Base-by-base conservation (phyloP, 2,329 filamentous ascomycete species). In the Aureobasidium sp. region DNA sequence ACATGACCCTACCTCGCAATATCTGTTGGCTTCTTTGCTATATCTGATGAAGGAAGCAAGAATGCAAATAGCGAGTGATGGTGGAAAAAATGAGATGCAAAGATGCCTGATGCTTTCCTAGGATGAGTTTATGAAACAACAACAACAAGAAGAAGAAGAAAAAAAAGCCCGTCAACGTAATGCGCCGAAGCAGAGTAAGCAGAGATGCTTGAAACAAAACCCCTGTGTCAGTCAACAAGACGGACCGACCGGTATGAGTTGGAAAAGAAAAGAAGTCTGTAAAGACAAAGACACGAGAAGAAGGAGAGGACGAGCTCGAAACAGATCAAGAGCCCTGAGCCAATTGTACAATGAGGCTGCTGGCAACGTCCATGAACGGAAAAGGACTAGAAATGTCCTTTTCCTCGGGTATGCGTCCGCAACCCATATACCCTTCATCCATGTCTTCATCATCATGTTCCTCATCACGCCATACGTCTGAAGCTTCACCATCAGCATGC, bases 301-400 rank as follows among this genome's bases (percentile, higher is more conserved):
- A n/a, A n/a, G n/a, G n/a, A 29, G n/a, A 44, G 3, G 12, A 44
- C 16, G n/a, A n/a, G n/a, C n/a, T n/a, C n/a, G n/a, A 19, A n/a
- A 16, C 17, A 24, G 12, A 47, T 47, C 30, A 80, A 60, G 88
- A 86, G 54, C 86, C 85, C 66, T 91, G 88, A 10, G 90, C 90
- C 66, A 97, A 75, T 72, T 95, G 90, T 72, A 95, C 90, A 62
- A 97, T 95, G 63, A 97, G 76, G 70, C 85, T 85, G 60, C 88
- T 90, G 25, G 91, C 90, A 70, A 96, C 86, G 71, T 97, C 91
- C 64, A 97, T 77, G 72, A 96, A 97, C 3, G 93, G 91, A 69
- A 95, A 97, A 24, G 93, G 90, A 66, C 88, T 94, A 39, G 89
- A 91, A 58, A 95, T 89, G 64, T 95, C 87, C 78, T 97, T 97